phyloP scores from a whole-genome alignment of 2,329 filamentous ascomycete species.

The Cordyceps militaris region DNA sequence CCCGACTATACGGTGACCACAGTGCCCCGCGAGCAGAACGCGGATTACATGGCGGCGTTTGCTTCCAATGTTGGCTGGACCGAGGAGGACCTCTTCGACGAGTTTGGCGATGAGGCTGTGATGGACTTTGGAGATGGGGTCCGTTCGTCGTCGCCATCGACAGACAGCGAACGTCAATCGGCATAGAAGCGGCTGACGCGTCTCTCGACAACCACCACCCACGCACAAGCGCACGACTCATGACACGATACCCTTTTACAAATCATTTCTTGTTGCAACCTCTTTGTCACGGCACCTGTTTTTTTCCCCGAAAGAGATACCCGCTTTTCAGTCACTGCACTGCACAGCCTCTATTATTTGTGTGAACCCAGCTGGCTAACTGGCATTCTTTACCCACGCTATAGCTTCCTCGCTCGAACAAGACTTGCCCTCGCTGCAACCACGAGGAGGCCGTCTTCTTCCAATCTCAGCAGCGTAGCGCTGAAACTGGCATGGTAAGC shows the following conservation, averaged over 20 bases:
- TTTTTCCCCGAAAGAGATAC: no score
- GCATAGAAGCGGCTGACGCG: background rate
- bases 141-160: background rate
- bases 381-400: slow-evolving; percentile 27
- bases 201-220: background rate
- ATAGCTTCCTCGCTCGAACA: slow-evolving; percentile 86
- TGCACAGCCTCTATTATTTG: slow-evolving; percentile 6
- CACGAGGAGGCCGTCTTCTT: slow-evolving; percentile 95
- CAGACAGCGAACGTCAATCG: background rate
- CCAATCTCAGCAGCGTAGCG: slow-evolving; percentile 94
- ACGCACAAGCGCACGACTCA: background rate
- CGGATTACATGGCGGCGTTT: slow-evolving; percentile 12
- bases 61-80: slow-evolving; percentile 16
- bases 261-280: no score
- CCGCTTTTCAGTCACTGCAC: background rate
- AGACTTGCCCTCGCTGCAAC: slow-evolving; percentile 75
- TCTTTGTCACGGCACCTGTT: background rate
- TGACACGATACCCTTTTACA: background rate
- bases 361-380: slow-evolving; percentile 38
- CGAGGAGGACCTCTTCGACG: slow-evolving; percentile 27
- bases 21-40: slow-evolving; percentile 20
- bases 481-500: slow-evolving; percentile 95
- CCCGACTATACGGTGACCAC: slow-evolving; percentile 15
- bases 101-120: slow-evolving; percentile 19
- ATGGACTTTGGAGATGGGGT: slow-evolving; percentile 1